A percentile compares a stretch with the other conserved stretches of the same genome.
These are phyloP conservation scores for Claviceps arundinis DNA, from an alignment of 2,329 filamentous ascomycete species.

Conservation along the genomic window DNA sequence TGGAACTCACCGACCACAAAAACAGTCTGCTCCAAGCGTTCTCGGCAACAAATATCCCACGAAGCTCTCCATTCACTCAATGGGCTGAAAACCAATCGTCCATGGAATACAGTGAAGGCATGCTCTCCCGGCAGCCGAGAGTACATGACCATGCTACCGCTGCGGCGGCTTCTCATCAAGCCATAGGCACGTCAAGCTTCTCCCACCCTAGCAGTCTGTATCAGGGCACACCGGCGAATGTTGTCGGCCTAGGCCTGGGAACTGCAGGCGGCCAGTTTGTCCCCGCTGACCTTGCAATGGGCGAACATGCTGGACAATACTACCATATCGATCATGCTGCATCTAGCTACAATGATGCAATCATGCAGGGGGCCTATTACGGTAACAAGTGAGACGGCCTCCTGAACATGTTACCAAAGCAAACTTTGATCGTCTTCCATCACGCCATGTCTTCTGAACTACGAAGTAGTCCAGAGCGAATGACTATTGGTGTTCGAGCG, in stretches of 20 bases:
- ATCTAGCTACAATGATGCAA: conserved; percentile 22
- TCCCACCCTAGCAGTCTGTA: conserved; percentile 38
- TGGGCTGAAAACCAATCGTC: conserved; percentile 15
- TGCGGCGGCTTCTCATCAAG: conserved; percentile 6
- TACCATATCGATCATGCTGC: conserved; percentile 21
- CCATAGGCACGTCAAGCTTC: conserved; percentile 24
- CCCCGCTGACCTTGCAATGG: conserved; percentile 6
- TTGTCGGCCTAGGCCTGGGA: conserved; percentile 5
- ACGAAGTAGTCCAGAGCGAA: background rate
- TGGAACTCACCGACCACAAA: conserved; percentile 18
- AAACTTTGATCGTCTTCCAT: background rate
- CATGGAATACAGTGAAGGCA: conserved; percentile 9
- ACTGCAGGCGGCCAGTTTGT: conserved; percentile 7
- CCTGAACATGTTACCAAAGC: background rate
- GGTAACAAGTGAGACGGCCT: conserved; percentile 12
- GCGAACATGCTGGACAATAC: conserved; percentile 9
- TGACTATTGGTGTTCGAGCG: background rate
- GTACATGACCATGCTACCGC: conserved; percentile 3
- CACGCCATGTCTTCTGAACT: background rate
- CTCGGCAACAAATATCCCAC: conserved; percentile 12
- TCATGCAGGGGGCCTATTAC: conserved; percentile 21
- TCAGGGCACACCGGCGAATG: conserved; percentile 29
- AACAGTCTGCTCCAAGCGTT: conserved; percentile 24
- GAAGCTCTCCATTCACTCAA: conserved; percentile 18
- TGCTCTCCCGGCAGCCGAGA: conserved; percentile 10